Percentiles rank a stretch among this genome's conserved stretches.
Conservation (phyloP, 208 protist genomes). For the Plasmodiophora brassicae region DNA sequence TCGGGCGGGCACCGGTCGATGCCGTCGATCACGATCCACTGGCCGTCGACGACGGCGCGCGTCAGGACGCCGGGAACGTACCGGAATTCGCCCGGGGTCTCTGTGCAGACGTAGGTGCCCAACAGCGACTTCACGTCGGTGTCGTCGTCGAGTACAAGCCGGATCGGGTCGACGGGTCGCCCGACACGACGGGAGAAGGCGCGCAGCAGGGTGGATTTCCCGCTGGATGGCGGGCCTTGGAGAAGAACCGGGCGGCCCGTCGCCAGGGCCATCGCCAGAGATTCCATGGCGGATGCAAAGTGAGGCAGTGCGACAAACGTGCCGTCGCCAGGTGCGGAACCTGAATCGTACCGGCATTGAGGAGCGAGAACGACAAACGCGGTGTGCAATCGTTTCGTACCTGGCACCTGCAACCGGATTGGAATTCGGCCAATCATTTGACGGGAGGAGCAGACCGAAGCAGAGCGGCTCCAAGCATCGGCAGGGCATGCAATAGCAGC, state of each 20-base stretch:
- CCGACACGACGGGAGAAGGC: constrained; percentile 26
- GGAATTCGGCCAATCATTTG: too few species aligned
- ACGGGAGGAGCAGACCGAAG: too few species aligned
- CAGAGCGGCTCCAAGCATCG: too few species aligned
- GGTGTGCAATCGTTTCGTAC: too few species aligned
- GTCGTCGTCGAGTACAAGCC: constrained; percentile 84
- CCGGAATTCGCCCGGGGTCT: constrained; percentile 92
- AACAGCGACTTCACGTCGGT: constrained; percentile 96
- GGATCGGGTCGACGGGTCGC: not conserved
- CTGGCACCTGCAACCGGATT: too few species aligned
- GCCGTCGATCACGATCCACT: constrained; percentile 97
- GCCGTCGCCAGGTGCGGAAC: too few species aligned
- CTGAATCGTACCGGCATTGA: too few species aligned
- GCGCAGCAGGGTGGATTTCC: constrained; percentile 45
- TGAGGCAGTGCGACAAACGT: not conserved
- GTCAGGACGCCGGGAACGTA: constrained; percentile 87
- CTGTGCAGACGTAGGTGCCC: constrained; percentile 95
- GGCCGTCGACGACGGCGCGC: constrained; percentile 83
- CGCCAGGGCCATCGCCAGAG: not conserved
- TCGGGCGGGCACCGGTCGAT: constrained; percentile 71
- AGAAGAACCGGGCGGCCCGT: constrained; percentile 32
- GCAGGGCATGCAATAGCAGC: too few species aligned
- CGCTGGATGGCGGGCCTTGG: constrained; percentile 36
- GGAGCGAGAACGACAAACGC: too few species aligned
- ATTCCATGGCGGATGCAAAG: not conserved